Evolutionary conservation across 371 early-diverging fungal genomes (phyloP).

Genomic region (Mortierella sp.): DNA sequence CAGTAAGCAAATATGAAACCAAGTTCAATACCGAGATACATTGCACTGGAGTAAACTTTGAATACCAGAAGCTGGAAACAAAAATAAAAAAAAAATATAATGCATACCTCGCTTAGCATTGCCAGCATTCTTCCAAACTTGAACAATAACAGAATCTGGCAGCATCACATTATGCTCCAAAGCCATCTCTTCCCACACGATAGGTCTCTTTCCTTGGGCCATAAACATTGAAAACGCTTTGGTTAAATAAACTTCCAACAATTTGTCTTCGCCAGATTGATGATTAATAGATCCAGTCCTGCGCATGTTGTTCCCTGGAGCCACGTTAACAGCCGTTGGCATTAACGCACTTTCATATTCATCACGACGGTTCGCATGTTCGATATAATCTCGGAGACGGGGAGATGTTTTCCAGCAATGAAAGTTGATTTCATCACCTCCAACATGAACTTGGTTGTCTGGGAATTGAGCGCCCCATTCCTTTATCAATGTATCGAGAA

Average conservation of each 20-base stretch:
- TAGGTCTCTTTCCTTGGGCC: constrained; percentile 33
- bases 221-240: constrained; percentile 39
- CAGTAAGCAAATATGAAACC: neutral
- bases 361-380: constrained; percentile 1
- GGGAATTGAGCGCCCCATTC: constrained; percentile 74
- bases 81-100: neutral
- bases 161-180: constrained; percentile 47
- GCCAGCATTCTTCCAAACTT: constrained; percentile 69
- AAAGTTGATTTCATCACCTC: constrained; percentile 83
- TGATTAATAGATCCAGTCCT: constrained; percentile 13
- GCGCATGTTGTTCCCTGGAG: neutral
- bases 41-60: neutral
- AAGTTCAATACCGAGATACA: neutral
- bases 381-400: constrained; percentile 35
- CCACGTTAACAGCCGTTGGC: neutral
- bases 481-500: constrained; percentile 72
- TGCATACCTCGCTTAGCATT: constrained; percentile 60
- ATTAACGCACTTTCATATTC: constrained; percentile 21
- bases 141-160: constrained; percentile 63
- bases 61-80: too few species aligned
- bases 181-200: constrained; percentile 55
- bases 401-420: constrained; percentile 68
- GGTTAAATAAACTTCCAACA: constrained; percentile 41
- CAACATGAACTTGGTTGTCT: constrained; percentile 76
- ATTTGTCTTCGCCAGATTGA: constrained; percentile 35